Base-by-base conservation (phyloP, 2,329 filamentous ascomycete species). In the Cryphonectria parasitica region DNA sequence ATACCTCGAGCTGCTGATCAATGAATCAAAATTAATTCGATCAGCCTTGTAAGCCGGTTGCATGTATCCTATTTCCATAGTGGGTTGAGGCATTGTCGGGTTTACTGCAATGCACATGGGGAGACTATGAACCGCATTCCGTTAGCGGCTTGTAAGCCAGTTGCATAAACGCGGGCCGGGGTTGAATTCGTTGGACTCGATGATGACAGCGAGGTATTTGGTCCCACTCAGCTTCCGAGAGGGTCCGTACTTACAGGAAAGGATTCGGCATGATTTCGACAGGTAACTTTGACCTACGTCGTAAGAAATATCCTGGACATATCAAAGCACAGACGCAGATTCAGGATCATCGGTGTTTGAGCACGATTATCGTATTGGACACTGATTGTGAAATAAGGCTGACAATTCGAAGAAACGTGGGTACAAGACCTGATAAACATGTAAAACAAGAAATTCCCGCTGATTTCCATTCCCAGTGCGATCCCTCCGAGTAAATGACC, bases 81-180 rank as follows among this genome's bases (percentile, higher is more conserved):
- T 43, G 10, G 45, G 45, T n/a, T n/a, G 34, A 63, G 10, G 8
- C 10, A 41, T 15, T 11, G 10, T 63, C 36, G 36, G 60, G 22
- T 28, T 36, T 25, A 7, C 5, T n/a, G 31, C 11, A 39, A 39
- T 11, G 11, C 13, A 22, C 34, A 13, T 2, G 6, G n/a, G 22
- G 34, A 61, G 28, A 58, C 19, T n/a, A 1, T 19, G 43, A 17
- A 31, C 63, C 63, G n/a, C n/a, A 45, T 28, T 64, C 2, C 63
- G 49, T 39, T 56, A 56, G 45, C 64, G 28, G 22, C 64, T 56
- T 66, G 64, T 66, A 66, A 66, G 64, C 64, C 64, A 41, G 6
- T 7, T 66, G 64, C 64, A 66, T 66, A 19, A 58, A 49, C 41
- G 7, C 45, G 36, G n/a, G 28, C 63, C 13, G 31, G 63, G 25